Percentiles rank a stretch among this genome's conserved stretches.
Evolutionary conservation across 1,139 yeast genomes (phyloP).

Genomic region (Yamadazyma oceani): DNA sequence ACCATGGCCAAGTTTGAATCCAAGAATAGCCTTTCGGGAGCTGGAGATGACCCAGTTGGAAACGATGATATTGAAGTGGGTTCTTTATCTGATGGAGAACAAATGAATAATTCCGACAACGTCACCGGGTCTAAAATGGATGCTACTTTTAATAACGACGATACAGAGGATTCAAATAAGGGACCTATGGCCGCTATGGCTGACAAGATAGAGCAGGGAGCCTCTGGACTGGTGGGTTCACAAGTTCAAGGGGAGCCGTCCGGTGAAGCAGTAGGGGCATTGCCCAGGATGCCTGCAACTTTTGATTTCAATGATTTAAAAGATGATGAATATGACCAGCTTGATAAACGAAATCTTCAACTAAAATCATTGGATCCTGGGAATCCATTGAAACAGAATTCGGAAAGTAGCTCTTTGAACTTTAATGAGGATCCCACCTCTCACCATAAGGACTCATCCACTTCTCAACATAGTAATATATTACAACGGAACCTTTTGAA

Average conservation of each 20-base stretch:
- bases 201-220: no score
- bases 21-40: background rate
- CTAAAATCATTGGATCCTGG: constrained; percentile 43
- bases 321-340: constrained; percentile 20
- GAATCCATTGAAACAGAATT: constrained; percentile 18
- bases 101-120: constrained; percentile 1
- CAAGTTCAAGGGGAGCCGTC: background rate
- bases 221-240: no score
- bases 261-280: constrained; percentile 6
- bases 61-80: constrained; percentile 9
- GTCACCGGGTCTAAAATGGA: constrained; percentile 5
- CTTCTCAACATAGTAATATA: constrained; percentile 13
- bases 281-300: constrained; percentile 66
- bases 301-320: constrained; percentile 55
- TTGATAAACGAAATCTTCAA: constrained; percentile 5
- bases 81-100: constrained; percentile 2
- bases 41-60: background rate
- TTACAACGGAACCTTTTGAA: constrained; percentile 28
- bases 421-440: constrained; percentile 2
- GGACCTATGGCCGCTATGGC: no score
- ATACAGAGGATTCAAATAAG: constrained; percentile 5
- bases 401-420: constrained; percentile 1
- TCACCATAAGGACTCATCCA: constrained; percentile 8
- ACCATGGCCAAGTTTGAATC: constrained; percentile 17
- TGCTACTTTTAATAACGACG: constrained; percentile 1